phyloP scores from a whole-genome alignment of 2,329 filamentous ascomycete genomes.

The Biscogniauxia mediterranea region DNA sequence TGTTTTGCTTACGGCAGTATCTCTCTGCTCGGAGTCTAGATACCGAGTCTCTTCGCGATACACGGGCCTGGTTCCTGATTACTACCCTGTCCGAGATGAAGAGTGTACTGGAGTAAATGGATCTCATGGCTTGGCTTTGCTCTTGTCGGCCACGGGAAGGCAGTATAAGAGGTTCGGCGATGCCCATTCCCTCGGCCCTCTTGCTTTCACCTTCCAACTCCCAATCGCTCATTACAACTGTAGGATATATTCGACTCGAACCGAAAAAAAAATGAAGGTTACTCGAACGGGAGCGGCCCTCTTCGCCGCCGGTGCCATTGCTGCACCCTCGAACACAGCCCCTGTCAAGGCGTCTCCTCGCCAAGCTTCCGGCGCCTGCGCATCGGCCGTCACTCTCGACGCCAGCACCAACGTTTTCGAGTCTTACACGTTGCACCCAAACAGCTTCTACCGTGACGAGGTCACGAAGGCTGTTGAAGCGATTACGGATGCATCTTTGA shows the following conservation, averaged over 20 bases:
- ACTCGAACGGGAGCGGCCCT: slow-evolving; percentile 25
- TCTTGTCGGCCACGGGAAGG: slow-evolving; percentile 4
- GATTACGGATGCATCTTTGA: slow-evolving; percentile 47
- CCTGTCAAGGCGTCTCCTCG: slow-evolving; percentile 11
- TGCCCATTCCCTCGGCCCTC: slow-evolving; percentile 11
- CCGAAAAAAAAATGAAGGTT: slow-evolving; percentile 30
- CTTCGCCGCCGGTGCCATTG: slow-evolving; percentile 29
- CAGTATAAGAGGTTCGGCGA: slow-evolving; percentile 27
- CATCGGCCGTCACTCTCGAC: slow-evolving; percentile 30
- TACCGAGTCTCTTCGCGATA: slow-evolving; percentile 31
- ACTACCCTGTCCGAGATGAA: slow-evolving; percentile 13
- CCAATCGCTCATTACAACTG: slow-evolving; percentile 24
- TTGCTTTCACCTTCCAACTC: slow-evolving; percentile 19
- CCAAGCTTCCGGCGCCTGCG: slow-evolving; percentile 24
- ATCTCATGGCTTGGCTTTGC: slow-evolving; percentile 1
- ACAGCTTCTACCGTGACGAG: slow-evolving; percentile 32
- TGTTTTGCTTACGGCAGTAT: slow-evolving; percentile 19
- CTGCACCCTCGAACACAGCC: slow-evolving; percentile 26
- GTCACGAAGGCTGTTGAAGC: slow-evolving; percentile 27
- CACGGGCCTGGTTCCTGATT: slow-evolving; percentile 35
- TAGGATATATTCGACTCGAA: slow-evolving; percentile 20
- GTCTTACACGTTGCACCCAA: slow-evolving; percentile 32
- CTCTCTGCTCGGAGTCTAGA: slow-evolving; percentile 28
- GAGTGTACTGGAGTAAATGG: slow-evolving; percentile 3
- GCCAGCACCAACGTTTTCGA: slow-evolving; percentile 31